Conservation (phyloP, 2,329 filamentous ascomycete genomes). For the Diaporthe longicolla region DNA sequence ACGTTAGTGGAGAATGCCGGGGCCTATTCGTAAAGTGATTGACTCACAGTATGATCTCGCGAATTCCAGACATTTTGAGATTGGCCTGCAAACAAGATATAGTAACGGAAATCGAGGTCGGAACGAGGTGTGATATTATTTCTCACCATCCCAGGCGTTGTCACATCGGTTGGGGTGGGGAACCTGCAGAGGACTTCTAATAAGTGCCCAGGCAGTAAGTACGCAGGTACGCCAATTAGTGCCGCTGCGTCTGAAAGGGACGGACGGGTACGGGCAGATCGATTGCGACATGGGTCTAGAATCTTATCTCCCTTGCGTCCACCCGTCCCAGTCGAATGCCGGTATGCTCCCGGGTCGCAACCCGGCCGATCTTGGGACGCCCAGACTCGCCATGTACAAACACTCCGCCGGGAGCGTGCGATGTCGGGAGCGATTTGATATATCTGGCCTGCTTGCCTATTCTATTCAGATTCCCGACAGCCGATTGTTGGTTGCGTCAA, state of each 20-base stretch:
- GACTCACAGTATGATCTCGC: not conserved
- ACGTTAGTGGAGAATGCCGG: conserved; percentile 6
- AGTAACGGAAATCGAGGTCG: not conserved
- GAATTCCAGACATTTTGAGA: not conserved
- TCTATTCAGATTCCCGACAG: not conserved
- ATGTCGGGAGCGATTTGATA: conserved; percentile 13
- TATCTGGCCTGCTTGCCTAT: conserved; percentile 3
- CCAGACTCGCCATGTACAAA: not conserved
- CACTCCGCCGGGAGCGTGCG: not conserved
- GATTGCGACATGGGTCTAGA: not conserved
- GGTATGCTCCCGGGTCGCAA: conserved; percentile 14
- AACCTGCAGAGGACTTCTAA: not conserved
- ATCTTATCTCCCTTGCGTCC: conserved; percentile 28
- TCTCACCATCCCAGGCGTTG: not conserved
- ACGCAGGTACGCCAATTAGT: not conserved
- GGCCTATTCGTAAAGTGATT: not conserved
- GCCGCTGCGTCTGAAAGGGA: not conserved
- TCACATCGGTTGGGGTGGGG: conserved; percentile 14
- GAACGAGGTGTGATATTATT: not conserved
- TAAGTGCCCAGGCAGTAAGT: not conserved
- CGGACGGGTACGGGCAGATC: not conserved
- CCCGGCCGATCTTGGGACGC: conserved; percentile 18
- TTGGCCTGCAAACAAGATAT: not conserved
- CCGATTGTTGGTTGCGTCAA: not conserved
- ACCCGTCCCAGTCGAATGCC: not conserved